Conservation (phyloP, 2,329 filamentous ascomycete genomes). For the Pseudogymnoascus sp. region DNA sequence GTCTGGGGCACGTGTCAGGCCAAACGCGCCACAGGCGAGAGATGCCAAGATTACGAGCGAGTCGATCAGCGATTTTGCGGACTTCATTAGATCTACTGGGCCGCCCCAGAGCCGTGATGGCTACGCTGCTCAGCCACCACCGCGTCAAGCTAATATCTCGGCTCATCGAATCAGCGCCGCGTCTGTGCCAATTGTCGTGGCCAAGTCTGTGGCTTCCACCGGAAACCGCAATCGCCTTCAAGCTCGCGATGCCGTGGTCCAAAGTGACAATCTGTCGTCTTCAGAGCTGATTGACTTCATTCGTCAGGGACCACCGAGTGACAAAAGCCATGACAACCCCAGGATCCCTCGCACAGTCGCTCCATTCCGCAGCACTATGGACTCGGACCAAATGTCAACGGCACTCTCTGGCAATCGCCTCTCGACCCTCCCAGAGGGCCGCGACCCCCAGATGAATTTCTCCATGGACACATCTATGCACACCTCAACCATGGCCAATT, state of each 20-base stretch:
- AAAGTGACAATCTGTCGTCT: constrained; percentile 58
- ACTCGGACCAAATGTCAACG: constrained; percentile 66
- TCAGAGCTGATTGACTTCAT: constrained; percentile 89
- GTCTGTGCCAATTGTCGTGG: constrained; percentile 15
- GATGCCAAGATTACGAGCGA: constrained; percentile 67
- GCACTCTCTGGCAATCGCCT: constrained; percentile 49
- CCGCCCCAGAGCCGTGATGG: constrained; percentile 44
- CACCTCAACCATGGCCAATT: constrained; percentile 54
- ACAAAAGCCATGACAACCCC: constrained; percentile 47
- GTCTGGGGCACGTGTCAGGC: constrained; percentile 19
- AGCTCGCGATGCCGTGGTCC: constrained; percentile 63
- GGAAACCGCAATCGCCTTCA: constrained; percentile 50
- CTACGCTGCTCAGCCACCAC: constrained; percentile 17
- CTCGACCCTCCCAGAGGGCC: constrained; percentile 48
- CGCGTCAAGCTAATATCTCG: constrained; percentile 26
- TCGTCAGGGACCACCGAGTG: constrained; percentile 68
- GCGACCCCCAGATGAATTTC: constrained; percentile 37
- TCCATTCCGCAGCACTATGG: constrained; percentile 77
- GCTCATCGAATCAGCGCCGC: constrained; percentile 19
- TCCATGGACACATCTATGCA: constrained; percentile 42
- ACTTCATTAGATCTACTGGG: constrained; percentile 82
- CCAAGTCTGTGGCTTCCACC: constrained; percentile 25
- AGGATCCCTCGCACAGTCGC: constrained; percentile 78
- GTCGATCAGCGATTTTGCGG: constrained; percentile 74
- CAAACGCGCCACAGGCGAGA: constrained; percentile 42